Conservation (phyloP, 495 filamentous ascomycete genomes). For the Aspergillus hancockii region DNA sequence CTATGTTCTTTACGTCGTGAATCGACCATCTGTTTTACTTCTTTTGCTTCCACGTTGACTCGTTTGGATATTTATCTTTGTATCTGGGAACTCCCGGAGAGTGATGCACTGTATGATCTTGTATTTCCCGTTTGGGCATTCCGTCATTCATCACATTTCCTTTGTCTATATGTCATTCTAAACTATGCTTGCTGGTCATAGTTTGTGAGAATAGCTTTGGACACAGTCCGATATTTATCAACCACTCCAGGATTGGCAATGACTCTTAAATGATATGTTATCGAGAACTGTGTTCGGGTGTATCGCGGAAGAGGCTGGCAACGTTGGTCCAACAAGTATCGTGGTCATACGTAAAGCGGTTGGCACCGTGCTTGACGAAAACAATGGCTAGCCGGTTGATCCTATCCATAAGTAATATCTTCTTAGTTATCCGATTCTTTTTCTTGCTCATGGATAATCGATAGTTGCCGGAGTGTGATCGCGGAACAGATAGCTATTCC, state of each 20-base stretch:
- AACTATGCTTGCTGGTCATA: slow-evolving; percentile 17
- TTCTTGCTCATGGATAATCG: no score
- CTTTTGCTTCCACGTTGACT: slow-evolving; percentile 27
- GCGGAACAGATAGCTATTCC: no score
- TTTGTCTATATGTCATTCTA: slow-evolving; percentile 26
- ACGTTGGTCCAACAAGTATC: no score
- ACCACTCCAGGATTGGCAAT: neutral
- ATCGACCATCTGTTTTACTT: slow-evolving; percentile 22
- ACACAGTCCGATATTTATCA: slow-evolving; percentile 3
- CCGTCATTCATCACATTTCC: slow-evolving; percentile 27
- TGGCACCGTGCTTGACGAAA: no score
- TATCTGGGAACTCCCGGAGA: slow-evolving; percentile 30
- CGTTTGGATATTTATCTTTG: slow-evolving; percentile 18
- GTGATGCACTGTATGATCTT: slow-evolving; percentile 35
- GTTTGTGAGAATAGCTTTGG: slow-evolving; percentile 17
- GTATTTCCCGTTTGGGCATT: slow-evolving; percentile 24
- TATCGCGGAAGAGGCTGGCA: neutral
- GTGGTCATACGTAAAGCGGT: no score
- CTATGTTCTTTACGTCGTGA: slow-evolving; percentile 24
- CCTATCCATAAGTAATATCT: no score
- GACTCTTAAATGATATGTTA: neutral
- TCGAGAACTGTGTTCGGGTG: neutral
- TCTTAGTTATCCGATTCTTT: no score
- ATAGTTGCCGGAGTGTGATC: no score
- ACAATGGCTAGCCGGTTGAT: no score